Base-by-base conservation (phyloP, 345 rosid species). In the Mercurialis annua region DNA sequence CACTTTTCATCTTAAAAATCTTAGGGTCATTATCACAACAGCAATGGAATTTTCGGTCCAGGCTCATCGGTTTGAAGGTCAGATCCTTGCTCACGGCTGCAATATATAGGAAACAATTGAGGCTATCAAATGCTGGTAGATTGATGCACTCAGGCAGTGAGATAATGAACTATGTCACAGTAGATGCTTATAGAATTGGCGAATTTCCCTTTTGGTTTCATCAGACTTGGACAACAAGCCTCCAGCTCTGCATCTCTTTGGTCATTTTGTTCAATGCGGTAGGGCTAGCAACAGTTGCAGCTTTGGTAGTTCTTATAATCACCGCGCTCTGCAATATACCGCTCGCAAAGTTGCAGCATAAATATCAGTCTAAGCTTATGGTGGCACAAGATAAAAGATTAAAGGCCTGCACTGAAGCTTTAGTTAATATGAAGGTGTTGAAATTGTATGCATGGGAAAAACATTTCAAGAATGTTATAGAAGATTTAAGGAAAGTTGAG, bases 161-260 rank as follows among this genome's bases (percentile, higher is more conserved):
- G 84, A 86, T 93, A 47, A 86, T 87, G 88, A 93, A 93, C 75
- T 93, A 90, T 68, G 96, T 92, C 6, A 83, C 94, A 0, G 94
- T 93, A 16, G 98, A 93, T 85, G 94, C 98, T 18, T 93, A 88
- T 55, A 80, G 98, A 60, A 86, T 93, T 20, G 98, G 98, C 3
- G 98, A 93, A 27, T 93, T 90, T 64, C 94, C 98, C 1, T 93
- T 83, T 74, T 93, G 97, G 98, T 83, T 89, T 76, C 98, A 93
- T 64, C 97, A 90, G 83, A 88, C 85, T 62, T 90, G 98, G 98
- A 81, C 97, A 0, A 90, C 98, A 40, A 78, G 85, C 75, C 82
- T 93, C 62, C 97, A 93, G 82, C 88, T 93, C 21, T 79, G 90
- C 62, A 73, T 93, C 6, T 90, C 96, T 20, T 80, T 93, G 0